phyloP scores from a whole-genome alignment of 352 stramenopile genomes.

The Pythium volutum region DNA sequence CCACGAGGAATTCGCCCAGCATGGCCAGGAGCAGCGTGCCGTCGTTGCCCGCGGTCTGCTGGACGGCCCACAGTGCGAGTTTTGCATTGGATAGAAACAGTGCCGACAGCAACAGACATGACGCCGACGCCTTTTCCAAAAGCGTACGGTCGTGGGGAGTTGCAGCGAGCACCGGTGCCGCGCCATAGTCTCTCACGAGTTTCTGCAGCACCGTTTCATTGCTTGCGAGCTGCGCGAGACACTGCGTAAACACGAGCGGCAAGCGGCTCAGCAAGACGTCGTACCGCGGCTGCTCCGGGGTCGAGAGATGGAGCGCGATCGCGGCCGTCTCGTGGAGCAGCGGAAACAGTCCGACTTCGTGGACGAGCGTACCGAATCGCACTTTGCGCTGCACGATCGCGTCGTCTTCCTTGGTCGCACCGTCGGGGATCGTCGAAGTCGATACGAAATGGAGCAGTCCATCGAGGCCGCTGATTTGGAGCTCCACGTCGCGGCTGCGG shows the following conservation, averaged over 20 bases:
- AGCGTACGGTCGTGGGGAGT: conserved; percentile 38
- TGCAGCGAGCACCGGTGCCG: conserved; percentile 53
- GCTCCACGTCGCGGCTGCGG: conserved; percentile 50
- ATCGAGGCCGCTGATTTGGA: conserved; percentile 74
- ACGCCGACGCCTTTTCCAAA: conserved; percentile 55
- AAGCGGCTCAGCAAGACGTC: conserved; percentile 61
- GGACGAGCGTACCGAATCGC: conserved; percentile 51
- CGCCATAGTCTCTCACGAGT: conserved; percentile 65
- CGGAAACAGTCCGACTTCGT: conserved; percentile 77
- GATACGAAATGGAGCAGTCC: conserved; percentile 75
- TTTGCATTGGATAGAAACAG: conserved; percentile 83
- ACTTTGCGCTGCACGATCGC: conserved; percentile 29
- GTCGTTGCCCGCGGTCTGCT: conserved; percentile 55
- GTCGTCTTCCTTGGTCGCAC: conserved; percentile 14
- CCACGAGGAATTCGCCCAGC: conserved; percentile 58
- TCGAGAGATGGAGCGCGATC: conserved; percentile 38
- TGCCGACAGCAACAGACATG: conserved; percentile 67
- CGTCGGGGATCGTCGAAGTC: conserved; percentile 21
- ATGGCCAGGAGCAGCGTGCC: conserved; percentile 49
- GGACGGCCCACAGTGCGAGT: conserved; percentile 69
- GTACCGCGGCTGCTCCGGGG: conserved; percentile 24
- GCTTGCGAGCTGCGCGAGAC: conserved; percentile 64
- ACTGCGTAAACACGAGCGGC: conserved; percentile 84
- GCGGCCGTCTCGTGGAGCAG: conserved; percentile 61
- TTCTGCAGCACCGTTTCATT: conserved; percentile 66